These are phyloP conservation scores for Monsonia emarginata DNA, from an alignment of 441 rosid species.

Conservation along the genomic window DNA sequence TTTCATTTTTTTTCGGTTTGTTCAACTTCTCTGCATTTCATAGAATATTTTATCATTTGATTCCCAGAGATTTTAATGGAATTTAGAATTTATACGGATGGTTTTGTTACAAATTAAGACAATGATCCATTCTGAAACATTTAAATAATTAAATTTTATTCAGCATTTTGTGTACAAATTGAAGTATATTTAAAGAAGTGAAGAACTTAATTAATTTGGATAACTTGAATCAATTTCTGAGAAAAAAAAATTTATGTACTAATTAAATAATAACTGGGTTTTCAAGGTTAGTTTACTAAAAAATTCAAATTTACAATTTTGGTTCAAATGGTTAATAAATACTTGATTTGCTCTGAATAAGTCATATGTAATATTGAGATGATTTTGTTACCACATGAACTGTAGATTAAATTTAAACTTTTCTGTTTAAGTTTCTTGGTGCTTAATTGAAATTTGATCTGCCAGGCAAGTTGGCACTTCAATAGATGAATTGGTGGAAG, in stretches of 20 bases:
- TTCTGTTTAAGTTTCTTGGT: not conserved
- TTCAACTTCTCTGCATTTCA: not conserved
- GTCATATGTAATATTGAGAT: not conserved
- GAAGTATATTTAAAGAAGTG: not conserved
- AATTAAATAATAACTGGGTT: not conserved
- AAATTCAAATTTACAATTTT: not conserved
- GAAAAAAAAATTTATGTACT: not conserved
- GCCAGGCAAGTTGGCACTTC: constrained; percentile 43
- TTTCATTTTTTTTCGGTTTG: not conserved
- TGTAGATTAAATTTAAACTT: too few species aligned
- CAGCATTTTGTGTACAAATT: not conserved
- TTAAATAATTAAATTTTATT: not conserved
- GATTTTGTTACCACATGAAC: not conserved
- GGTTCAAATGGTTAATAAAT: not conserved
- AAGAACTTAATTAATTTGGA: not conserved
- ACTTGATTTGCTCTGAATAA: not conserved
- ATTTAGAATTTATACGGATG: not conserved
- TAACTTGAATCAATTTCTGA: not conserved
- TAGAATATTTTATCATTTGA: not conserved
- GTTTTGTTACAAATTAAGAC: not conserved
- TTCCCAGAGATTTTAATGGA: not conserved
- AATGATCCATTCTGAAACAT: not conserved
- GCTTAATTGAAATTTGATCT: not conserved
- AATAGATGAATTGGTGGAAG: constrained; percentile 35
- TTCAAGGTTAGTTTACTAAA: not conserved